Conservation (phyloP, 2,329 filamentous ascomycete genomes). For the Colletotrichum phormii region DNA sequence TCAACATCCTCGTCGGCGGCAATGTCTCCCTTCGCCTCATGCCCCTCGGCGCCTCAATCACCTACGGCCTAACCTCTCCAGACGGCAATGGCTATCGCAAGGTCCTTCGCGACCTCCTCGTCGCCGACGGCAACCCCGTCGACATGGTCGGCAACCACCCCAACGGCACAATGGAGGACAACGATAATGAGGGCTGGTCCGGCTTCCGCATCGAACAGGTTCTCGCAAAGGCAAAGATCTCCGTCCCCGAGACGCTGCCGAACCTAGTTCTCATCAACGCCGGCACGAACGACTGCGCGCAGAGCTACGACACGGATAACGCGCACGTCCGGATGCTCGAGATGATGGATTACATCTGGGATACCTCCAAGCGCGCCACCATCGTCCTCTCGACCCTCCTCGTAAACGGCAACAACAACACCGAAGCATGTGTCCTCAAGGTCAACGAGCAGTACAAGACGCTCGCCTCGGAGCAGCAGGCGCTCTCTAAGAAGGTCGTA, state of each 20-base stretch:
- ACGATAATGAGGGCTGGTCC: slow-evolving; percentile 58
- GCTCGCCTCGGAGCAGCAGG: slow-evolving; percentile 43
- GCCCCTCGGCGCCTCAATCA: slow-evolving; percentile 58
- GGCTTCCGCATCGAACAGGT: slow-evolving; percentile 55
- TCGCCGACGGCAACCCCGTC: slow-evolving; percentile 47
- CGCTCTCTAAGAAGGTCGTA: slow-evolving; percentile 46
- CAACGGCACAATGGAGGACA: slow-evolving; percentile 53
- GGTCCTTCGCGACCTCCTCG: slow-evolving; percentile 46
- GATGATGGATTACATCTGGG: slow-evolving; percentile 51
- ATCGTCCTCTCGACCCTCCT: slow-evolving; percentile 54
- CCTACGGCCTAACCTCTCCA: slow-evolving; percentile 49
- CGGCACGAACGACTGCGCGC: slow-evolving; percentile 57
- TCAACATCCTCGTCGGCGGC: slow-evolving; percentile 34
- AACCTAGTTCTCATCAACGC: slow-evolving; percentile 56
- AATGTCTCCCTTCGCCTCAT: slow-evolving; percentile 54
- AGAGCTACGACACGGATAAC: slow-evolving; percentile 44
- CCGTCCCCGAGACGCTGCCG: slow-evolving; percentile 48
- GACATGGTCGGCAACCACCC: slow-evolving; percentile 56
- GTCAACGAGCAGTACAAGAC: slow-evolving; percentile 49
- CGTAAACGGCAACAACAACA: slow-evolving; percentile 44
- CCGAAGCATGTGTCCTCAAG: slow-evolving; percentile 42
- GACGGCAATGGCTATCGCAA: slow-evolving; percentile 54
- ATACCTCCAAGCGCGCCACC: slow-evolving; percentile 45
- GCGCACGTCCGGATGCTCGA: slow-evolving; percentile 47
- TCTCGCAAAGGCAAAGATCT: slow-evolving; percentile 44